These are phyloP conservation scores for Debaryomyces robertsiae DNA, from an alignment of 1,139 yeast genomes.

Conservation along the genomic window DNA sequence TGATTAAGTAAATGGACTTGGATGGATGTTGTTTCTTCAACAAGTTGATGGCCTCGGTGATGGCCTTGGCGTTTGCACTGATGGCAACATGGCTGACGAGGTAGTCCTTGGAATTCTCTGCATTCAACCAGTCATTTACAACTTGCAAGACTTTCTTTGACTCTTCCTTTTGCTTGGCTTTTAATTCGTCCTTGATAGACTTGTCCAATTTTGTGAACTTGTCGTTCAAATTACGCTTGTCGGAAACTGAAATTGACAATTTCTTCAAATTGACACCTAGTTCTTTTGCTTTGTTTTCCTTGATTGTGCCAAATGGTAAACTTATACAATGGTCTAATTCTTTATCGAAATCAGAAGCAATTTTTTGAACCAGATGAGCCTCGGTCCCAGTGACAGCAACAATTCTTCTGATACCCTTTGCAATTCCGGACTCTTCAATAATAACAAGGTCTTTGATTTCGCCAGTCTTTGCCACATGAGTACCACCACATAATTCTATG, in stretches of 20 bases:
- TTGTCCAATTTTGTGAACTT: conserved; percentile 81
- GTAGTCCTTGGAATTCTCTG: conserved; percentile 49
- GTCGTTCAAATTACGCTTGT: conserved; percentile 73
- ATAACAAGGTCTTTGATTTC: conserved; percentile 90
- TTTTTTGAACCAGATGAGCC: conserved; percentile 85
- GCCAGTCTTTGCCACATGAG: conserved; percentile 89
- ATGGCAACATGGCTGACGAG: conserved; percentile 71
- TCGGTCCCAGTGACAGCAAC: conserved; percentile 94
- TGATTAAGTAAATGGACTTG: conserved; percentile 79
- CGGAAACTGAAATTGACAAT: conserved; percentile 77
- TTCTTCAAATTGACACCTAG: conserved; percentile 83
- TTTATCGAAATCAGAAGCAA: conserved; percentile 70
- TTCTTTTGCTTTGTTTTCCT: conserved; percentile 81
- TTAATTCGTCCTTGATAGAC: conserved; percentile 82
- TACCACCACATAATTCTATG: conserved; percentile 98
- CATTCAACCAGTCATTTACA: conserved; percentile 69
- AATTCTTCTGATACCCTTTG: conserved; percentile 97
- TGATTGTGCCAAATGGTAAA: conserved; percentile 63
- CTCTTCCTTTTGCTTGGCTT: conserved; percentile 86
- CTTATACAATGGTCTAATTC: conserved; percentile 60
- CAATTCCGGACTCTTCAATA: conserved; percentile 95
- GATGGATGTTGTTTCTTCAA: conserved; percentile 77
- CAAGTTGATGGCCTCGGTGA: conserved; percentile 86
- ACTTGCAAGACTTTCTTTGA: conserved; percentile 76
- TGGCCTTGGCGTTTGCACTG: conserved; percentile 87